These are phyloP conservation scores for Ophiocordyceps sinensis DNA, from an alignment of 2,329 filamentous ascomycete species.

Conservation along the genomic window DNA sequence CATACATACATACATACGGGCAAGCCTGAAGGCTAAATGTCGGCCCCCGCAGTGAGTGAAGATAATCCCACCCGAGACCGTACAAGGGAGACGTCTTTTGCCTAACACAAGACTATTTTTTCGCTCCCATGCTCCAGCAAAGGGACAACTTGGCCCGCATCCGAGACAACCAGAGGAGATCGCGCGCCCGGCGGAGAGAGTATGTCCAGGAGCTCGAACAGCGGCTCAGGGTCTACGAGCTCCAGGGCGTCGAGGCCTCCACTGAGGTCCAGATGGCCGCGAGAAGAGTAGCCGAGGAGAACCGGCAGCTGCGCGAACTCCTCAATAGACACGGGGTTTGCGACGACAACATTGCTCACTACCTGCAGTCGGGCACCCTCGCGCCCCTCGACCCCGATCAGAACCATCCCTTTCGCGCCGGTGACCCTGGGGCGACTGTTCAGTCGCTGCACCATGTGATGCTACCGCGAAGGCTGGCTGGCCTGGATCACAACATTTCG, in stretches of 20 bases:
- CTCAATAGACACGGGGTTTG: slow-evolving; percentile 42
- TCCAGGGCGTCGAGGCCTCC: slow-evolving; percentile 51
- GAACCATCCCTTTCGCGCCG: slow-evolving; percentile 6
- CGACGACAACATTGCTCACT: slow-evolving; percentile 37
- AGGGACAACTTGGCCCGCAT: slow-evolving; percentile 38
- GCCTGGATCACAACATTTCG: slow-evolving; percentile 12
- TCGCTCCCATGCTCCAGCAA: slow-evolving; percentile 12
- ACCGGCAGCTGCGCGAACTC: slow-evolving; percentile 45
- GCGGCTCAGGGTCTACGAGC: slow-evolving; percentile 44
- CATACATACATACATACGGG: too few relatives aligned
- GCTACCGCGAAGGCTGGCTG: slow-evolving; percentile 18
- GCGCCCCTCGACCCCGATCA: slow-evolving; percentile 6
- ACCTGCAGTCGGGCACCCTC: slow-evolving; percentile 13
- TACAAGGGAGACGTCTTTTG: not conserved
- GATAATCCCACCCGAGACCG: not conserved
- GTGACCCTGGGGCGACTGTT: slow-evolving; percentile 11
- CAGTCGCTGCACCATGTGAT: slow-evolving; percentile 23
- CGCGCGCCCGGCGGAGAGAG: slow-evolving; percentile 59
- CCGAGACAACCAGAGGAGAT: slow-evolving; percentile 63
- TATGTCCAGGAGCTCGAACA: slow-evolving; percentile 57
- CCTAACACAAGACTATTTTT: not conserved
- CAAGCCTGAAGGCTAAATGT: slow-evolving; percentile 6
- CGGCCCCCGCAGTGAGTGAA: slow-evolving; percentile 9
- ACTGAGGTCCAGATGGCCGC: slow-evolving; percentile 60
- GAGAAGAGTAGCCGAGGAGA: slow-evolving; percentile 54